These are phyloP conservation scores for Diaporthe vaccinii DNA, from an alignment of 2,329 filamentous ascomycete species.

Conservation along the genomic window DNA sequence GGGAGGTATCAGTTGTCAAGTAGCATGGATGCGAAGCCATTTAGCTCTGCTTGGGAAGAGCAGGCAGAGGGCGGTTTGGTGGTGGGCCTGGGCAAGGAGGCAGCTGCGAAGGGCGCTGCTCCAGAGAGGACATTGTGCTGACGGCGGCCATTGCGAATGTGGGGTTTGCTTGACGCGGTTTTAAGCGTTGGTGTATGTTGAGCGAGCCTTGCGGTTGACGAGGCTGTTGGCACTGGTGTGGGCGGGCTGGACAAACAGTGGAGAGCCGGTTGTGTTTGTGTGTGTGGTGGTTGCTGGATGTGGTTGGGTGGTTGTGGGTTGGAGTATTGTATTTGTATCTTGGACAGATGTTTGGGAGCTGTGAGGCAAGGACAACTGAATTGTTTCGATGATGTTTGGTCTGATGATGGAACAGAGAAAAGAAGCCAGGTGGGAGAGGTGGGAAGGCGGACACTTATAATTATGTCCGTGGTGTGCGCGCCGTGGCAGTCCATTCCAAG, in stretches of 20 bases:
- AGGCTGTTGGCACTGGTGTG: constrained; percentile 36
- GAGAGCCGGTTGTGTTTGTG: constrained; percentile 2
- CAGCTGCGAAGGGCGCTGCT: constrained; percentile 73
- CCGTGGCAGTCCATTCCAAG: constrained; percentile 26
- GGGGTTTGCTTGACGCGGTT: neutral
- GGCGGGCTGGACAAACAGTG: constrained; percentile 25
- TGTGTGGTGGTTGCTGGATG: neutral
- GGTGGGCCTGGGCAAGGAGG: constrained; percentile 77
- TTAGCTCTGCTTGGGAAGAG: constrained; percentile 73
- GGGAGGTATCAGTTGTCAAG: neutral
- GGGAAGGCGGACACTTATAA: constrained; percentile 36
- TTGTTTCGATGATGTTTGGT: constrained; percentile 33
- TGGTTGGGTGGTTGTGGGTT: constrained; percentile 10
- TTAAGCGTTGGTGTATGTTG: constrained; percentile 1
- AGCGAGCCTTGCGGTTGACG: constrained; percentile 22
- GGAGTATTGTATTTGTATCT: constrained; percentile 9
- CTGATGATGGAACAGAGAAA: constrained; percentile 23
- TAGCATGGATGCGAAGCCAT: constrained; percentile 31
- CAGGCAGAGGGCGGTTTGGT: constrained; percentile 74
- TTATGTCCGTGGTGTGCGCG: constrained; percentile 31
- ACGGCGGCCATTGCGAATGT: constrained; percentile 40
- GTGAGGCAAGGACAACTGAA: constrained; percentile 27
- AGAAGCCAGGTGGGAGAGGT: constrained; percentile 1
- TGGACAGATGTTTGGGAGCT: constrained; percentile 23
- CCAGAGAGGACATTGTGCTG: constrained; percentile 41